phyloP scores from a whole-genome alignment of 1,139 yeast species.

The Entelexis sorbosivorans region DNA sequence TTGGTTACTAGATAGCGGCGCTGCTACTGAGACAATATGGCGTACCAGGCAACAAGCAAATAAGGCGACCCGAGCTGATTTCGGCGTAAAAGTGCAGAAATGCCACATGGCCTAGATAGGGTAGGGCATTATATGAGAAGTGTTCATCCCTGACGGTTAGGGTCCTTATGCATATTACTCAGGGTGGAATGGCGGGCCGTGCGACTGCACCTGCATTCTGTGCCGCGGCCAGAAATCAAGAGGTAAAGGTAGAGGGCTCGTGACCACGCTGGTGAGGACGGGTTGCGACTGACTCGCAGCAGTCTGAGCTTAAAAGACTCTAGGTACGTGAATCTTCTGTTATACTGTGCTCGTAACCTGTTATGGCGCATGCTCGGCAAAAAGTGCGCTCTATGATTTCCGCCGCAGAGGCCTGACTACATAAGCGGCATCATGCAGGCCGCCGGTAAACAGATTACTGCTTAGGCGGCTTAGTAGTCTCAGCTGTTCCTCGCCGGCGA shows the following conservation, averaged over 20 bases:
- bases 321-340: too few relatives aligned
- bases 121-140: background rate
- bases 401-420: too few relatives aligned
- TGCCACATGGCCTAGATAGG: conserved; percentile 6
- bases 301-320: too few relatives aligned
- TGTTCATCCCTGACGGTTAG: background rate
- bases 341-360: too few relatives aligned
- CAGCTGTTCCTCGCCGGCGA: too few relatives aligned
- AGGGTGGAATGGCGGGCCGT: background rate
- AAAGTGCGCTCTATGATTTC: too few relatives aligned
- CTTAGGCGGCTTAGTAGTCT: background rate
- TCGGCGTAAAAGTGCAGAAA: background rate
- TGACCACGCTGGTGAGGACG: too few relatives aligned
- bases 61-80: background rate
- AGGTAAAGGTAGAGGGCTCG: too few relatives aligned
- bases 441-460: too few relatives aligned
- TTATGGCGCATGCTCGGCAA: too few relatives aligned
- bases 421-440: too few relatives aligned
- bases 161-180: background rate
- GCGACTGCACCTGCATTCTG: background rate
- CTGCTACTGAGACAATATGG: background rate
- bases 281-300: too few relatives aligned
- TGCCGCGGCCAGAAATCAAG: background rate
- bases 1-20: background rate
- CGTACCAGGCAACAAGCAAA: background rate